These are phyloP conservation scores for Myxozyma melibiosi DNA, from an alignment of 805 yeast genomes.

Conservation along the genomic window DNA sequence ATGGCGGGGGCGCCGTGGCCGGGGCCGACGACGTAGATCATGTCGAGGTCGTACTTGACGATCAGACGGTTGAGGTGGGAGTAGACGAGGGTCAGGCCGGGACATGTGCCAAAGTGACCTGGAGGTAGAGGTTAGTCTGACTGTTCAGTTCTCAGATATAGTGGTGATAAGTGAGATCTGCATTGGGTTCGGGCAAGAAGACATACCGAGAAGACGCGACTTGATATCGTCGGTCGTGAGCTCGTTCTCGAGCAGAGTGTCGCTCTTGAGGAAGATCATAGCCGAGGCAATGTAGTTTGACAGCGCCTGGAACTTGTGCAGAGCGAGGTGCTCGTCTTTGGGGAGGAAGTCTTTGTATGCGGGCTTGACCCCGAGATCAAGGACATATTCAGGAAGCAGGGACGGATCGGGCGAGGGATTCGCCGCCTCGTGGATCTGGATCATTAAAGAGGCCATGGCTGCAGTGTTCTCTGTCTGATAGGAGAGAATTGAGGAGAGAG, in stretches of 20 bases:
- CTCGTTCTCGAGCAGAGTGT: constrained; percentile 20
- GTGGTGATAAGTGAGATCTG: too few species aligned
- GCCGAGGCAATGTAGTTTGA: constrained; percentile 31
- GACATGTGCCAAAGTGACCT: constrained; percentile 36
- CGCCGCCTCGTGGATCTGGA: constrained; percentile 12
- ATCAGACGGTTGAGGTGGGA: constrained; percentile 31
- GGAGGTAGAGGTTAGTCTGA: not conserved
- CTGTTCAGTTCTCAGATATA: too few species aligned
- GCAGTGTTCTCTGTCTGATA: too few species aligned
- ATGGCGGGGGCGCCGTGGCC: constrained; percentile 36
- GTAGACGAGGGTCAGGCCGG: constrained; percentile 34
- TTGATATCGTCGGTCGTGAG: constrained; percentile 32
- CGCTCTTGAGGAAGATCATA: constrained; percentile 30
- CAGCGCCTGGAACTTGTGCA: constrained; percentile 30
- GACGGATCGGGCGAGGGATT: constrained; percentile 32
- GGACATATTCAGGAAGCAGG: constrained; percentile 29
- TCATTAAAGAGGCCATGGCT: constrained; percentile 6
- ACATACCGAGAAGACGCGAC: constrained; percentile 32
- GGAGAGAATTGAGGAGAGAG: not conserved
- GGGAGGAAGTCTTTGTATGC: constrained; percentile 23
- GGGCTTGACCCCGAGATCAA: constrained; percentile 24
- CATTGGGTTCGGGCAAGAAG: not conserved
- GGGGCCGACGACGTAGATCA: constrained; percentile 34
- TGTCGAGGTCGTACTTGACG: constrained; percentile 27
- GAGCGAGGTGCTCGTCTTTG: constrained; percentile 21